Evolutionary conservation across 768 basidiomycete species (phyloP).

Genomic region (Russula sp.): DNA sequence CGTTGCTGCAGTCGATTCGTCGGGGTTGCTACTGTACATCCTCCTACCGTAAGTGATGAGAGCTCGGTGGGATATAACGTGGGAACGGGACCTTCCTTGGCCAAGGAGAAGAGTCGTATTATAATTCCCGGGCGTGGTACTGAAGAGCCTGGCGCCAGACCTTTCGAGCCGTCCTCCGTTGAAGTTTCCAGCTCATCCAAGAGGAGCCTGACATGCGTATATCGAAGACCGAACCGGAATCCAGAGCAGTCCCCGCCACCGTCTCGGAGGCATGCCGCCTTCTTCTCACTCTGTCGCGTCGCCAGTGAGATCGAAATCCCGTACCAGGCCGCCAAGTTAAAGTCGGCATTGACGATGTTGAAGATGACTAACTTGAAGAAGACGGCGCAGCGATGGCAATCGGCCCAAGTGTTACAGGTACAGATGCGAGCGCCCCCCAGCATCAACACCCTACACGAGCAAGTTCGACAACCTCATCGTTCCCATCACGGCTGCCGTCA

Average conservation of each 20-base stretch:
- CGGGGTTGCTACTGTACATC: too few relatives aligned
- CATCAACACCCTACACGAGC: neutral
- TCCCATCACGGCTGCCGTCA: neutral
- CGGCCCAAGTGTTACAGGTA: too few relatives aligned
- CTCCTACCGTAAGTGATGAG: too few relatives aligned
- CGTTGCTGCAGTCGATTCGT: neutral
- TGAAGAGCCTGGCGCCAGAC: neutral
- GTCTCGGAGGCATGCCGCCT: neutral
- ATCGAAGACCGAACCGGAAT: neutral
- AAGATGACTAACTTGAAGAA: constrained; percentile 7
- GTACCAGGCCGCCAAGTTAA: constrained; percentile 1
- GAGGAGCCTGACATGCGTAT: constrained; percentile 26
- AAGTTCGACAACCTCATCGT: neutral
- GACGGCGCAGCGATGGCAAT: too few relatives aligned
- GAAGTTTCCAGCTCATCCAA: constrained; percentile 13
- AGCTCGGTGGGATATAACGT: neutral
- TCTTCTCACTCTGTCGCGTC: neutral
- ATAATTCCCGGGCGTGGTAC: neutral
- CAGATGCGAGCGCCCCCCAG: neutral
- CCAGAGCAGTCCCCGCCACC: too few relatives aligned
- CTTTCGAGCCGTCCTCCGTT: neutral
- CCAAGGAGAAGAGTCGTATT: constrained; percentile 14
- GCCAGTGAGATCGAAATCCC: neutral
- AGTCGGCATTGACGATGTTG: constrained; percentile 12
- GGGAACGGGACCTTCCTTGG: neutral